These are phyloP conservation scores for Gossypium armourianum DNA, from an alignment of 441 rosid species.

Conservation along the genomic window DNA sequence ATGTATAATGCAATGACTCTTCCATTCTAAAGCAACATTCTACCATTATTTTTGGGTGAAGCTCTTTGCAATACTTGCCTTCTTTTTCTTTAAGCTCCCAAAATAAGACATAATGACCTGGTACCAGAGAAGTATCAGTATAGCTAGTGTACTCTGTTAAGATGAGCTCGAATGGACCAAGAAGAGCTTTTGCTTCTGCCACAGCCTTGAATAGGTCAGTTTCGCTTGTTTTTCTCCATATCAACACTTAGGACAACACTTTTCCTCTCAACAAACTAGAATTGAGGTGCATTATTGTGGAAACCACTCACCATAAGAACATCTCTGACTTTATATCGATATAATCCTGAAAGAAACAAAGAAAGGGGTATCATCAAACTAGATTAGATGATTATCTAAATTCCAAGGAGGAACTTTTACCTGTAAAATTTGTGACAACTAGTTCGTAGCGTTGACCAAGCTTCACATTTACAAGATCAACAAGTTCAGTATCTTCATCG, in stretches of 20 bases:
- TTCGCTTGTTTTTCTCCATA: constrained; percentile 64
- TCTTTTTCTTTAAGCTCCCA: constrained; percentile 44
- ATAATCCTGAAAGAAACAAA: constrained; percentile 32
- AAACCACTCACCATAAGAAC: constrained; percentile 42
- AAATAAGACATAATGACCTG: constrained; percentile 22
- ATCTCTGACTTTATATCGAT: constrained; percentile 45
- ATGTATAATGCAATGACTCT: constrained; percentile 47
- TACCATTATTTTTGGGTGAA: constrained; percentile 30
- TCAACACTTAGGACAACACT: constrained; percentile 41
- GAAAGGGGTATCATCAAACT: constrained; percentile 2
- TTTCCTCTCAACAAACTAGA: constrained; percentile 34
- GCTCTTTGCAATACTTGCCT: constrained; percentile 17
- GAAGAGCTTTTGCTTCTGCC: constrained; percentile 30
- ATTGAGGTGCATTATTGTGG: constrained; percentile 44
- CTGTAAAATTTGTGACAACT: constrained; percentile 63
- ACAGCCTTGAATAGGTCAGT: constrained; percentile 60
- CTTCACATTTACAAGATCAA: constrained; percentile 46
- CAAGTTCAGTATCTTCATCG: constrained; percentile 13
- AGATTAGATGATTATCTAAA: background rate
- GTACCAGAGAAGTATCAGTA: constrained; percentile 37
- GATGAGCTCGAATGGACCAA: constrained; percentile 39
- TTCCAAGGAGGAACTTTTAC: constrained; percentile 11
- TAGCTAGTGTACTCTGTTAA: constrained; percentile 52
- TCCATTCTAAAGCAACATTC: constrained; percentile 51
- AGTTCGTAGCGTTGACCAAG: constrained; percentile 43